These are phyloP conservation scores for Amanita rubescens DNA, from an alignment of 768 basidiomycete genomes.

Conservation along the genomic window DNA sequence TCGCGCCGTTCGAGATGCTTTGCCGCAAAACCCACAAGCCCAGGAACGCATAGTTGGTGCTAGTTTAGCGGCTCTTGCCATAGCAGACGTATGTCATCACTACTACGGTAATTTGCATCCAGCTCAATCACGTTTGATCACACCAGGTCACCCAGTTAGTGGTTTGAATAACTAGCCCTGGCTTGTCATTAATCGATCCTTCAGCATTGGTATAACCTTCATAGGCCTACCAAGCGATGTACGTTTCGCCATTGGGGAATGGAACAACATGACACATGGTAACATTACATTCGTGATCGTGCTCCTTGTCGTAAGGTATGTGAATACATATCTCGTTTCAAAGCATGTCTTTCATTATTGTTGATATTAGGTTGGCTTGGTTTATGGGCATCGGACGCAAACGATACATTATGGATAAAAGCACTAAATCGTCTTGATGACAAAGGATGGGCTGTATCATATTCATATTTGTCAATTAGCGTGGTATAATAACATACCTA, in stretches of 20 bases:
- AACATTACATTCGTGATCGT: constrained; percentile 60
- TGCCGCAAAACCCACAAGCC: constrained; percentile 46
- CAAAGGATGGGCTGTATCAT: not conserved
- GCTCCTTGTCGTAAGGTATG: constrained; percentile 47
- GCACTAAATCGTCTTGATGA: not conserved
- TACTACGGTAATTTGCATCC: not conserved
- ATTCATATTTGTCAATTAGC: not conserved
- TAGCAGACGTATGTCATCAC: constrained; percentile 54
- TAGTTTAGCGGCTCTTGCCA: constrained; percentile 50
- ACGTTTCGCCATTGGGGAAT: constrained; percentile 39
- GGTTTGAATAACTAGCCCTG: not conserved
- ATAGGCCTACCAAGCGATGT: constrained; percentile 50
- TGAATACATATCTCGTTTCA: constrained; percentile 8
- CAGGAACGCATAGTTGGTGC: constrained; percentile 68
- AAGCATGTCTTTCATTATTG: not conserved
- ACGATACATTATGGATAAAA: constrained; percentile 32
- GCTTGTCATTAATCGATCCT: constrained; percentile 1
- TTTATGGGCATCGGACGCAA: constrained; percentile 44
- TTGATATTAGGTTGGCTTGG: constrained; percentile 39
- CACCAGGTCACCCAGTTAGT: constrained; percentile 51
- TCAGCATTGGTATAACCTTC: constrained; percentile 52
- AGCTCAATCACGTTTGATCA: not conserved
- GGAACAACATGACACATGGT: constrained; percentile 73
- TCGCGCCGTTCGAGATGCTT: constrained; percentile 54
- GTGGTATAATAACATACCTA: not conserved